Conservation (phyloP, 1,139 yeast genomes). For the Candida mesenterica region DNA sequence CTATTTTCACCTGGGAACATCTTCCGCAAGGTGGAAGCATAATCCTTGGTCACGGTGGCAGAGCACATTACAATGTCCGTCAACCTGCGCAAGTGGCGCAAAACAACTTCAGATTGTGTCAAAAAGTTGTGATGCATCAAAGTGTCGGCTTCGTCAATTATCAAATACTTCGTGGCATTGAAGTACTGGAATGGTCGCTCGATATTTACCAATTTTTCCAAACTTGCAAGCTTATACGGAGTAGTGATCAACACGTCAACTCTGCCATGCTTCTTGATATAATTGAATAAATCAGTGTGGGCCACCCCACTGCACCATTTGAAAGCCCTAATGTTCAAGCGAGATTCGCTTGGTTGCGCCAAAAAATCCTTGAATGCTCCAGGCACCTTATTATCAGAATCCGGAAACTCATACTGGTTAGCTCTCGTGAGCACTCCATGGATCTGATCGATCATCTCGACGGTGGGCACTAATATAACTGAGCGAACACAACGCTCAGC, state of each 20-base stretch:
- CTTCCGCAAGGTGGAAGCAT: slow-evolving; percentile 59
- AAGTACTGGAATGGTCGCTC: slow-evolving; percentile 49
- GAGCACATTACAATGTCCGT: slow-evolving; percentile 74
- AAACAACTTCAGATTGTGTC: slow-evolving; percentile 59
- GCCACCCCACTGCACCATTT: slow-evolving; percentile 60
- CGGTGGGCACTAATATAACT: slow-evolving; percentile 80
- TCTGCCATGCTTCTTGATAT: slow-evolving; percentile 43
- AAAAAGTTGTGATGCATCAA: slow-evolving; percentile 82
- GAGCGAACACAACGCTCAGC: slow-evolving; percentile 53
- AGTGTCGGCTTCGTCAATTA: slow-evolving; percentile 95
- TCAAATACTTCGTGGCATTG: slow-evolving; percentile 54
- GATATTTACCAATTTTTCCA: slow-evolving; percentile 43
- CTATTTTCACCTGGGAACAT: slow-evolving; percentile 61
- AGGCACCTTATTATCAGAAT: slow-evolving; percentile 18
- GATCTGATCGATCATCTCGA: slow-evolving; percentile 85
- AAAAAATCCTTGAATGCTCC: slow-evolving; percentile 25
- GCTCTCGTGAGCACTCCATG: slow-evolving; percentile 48
- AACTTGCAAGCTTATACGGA: slow-evolving; percentile 62
- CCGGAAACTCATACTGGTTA: slow-evolving; percentile 25
- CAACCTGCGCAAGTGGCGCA: slow-evolving; percentile 53
- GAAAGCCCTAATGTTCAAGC: slow-evolving; percentile 44
- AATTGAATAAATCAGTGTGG: slow-evolving; percentile 48
- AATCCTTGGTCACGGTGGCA: slow-evolving; percentile 84
- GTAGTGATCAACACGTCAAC: slow-evolving; percentile 83
- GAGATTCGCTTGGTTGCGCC: slow-evolving; percentile 22